Evolutionary conservation across 176 grass and related monocot species (phyloP), one percentile per base, ranked within the genome.

Genomic region (Oryza longistaminata): DNA sequence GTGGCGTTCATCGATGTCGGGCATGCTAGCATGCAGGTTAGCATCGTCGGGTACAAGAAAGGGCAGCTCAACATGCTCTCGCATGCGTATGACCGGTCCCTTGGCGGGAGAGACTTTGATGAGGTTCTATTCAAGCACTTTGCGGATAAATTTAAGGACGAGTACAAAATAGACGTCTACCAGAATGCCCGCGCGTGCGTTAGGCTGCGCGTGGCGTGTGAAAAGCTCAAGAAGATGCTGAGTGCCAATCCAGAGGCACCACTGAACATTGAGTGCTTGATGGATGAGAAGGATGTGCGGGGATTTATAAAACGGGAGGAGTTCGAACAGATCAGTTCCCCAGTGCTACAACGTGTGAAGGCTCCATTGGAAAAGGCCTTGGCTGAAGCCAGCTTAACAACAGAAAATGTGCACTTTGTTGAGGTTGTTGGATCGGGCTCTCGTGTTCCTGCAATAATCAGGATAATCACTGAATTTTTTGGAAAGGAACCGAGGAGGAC

Each of bases 1-100:
- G 96, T 98, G 2, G 96, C 89, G 1, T 98, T 98, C 72, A 89
- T 98, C 6, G 96, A 98, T 83, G 88, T 95, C 0, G 96, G 93
- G 6, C 93, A 98, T 81, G 87, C 85, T 6, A 98, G 93, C 74
- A 98, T 98, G 93, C 91, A 95, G 74, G 95, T 97, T 15, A 86
- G 92, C 43, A 78, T 97, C 79, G 90, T 91, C 0, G 86, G 87
- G 7, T 94, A 84, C 71, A 90, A 86, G 77, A 92, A 90, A 55
- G 89, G 88, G 4, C 88, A 92, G 24, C 85, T 92, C 29, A 91
- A 89, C 74, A 91, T 97, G 34, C 45, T 94, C 16, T 92, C 85
- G 0, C 87, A 94, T 68, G 43, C 89, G 17, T 94, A 92, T 91
- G 94, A 88, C 74, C 48, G 61, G 0, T 94, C 88, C 19, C 88